Evolutionary conservation across 768 basidiomycete genomes (phyloP).

Genomic region (Kwoniella mangroviensis): DNA sequence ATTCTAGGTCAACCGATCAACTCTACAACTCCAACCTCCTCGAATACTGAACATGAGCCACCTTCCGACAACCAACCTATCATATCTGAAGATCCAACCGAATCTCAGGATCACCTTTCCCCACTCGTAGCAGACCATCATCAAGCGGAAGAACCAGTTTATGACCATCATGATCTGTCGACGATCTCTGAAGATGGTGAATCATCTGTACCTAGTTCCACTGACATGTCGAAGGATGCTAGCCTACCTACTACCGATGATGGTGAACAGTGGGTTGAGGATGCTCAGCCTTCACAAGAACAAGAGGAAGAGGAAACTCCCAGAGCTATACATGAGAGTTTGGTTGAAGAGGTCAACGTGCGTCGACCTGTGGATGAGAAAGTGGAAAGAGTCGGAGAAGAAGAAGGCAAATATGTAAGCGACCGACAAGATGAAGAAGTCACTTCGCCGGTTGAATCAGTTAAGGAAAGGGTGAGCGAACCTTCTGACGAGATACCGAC

Average conservation of each 20-base stretch:
- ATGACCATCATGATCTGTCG: constrained; percentile 2
- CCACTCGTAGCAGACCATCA: background rate
- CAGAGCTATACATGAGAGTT: background rate
- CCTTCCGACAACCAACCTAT: background rate
- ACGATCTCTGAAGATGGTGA: constrained; percentile 9
- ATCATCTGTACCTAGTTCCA: background rate
- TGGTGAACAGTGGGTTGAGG: constrained; percentile 8
- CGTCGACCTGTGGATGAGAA: too few species aligned
- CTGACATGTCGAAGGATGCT: constrained; percentile 1
- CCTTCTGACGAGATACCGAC: too few species aligned
- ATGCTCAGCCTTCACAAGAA: background rate
- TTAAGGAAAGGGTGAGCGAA: too few species aligned
- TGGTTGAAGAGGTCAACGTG: background rate
- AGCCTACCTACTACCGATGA: background rate
- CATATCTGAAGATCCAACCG: background rate
- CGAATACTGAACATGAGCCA: background rate
- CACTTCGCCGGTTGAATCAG: too few species aligned
- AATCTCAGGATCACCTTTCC: background rate
- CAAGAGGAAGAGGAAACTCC: constrained; percentile 1
- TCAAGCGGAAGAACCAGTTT: background rate
- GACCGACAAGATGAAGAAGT: background rate
- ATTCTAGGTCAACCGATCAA: background rate
- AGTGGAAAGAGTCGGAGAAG: background rate
- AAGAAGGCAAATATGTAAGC: background rate
- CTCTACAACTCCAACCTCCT: background rate